These are phyloP conservation scores for Candida sp. DNA, from an alignment of 1,139 yeast genomes.

Conservation along the genomic window DNA sequence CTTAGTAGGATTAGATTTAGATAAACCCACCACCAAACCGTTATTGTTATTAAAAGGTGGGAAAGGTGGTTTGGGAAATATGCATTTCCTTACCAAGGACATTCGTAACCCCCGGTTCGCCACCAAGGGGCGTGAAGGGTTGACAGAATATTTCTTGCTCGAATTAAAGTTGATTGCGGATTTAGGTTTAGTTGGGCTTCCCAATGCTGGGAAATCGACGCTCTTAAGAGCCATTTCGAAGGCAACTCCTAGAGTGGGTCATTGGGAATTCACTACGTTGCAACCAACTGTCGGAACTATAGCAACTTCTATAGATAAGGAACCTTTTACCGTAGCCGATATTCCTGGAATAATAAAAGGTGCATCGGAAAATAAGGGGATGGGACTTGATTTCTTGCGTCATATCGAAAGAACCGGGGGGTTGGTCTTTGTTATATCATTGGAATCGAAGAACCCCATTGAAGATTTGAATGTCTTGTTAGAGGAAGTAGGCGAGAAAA, in stretches of 20 bases:
- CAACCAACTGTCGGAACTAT: constrained; percentile 93
- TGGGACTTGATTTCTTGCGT: constrained; percentile 89
- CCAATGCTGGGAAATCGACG: constrained; percentile 96
- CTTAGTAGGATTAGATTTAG: constrained; percentile 71
- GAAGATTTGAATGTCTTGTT: constrained; percentile 59
- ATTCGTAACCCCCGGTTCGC: constrained; percentile 89
- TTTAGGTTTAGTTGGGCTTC: constrained; percentile 89
- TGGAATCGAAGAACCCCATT: constrained; percentile 64
- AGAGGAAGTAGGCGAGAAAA: constrained; percentile 63
- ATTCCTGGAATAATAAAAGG: constrained; percentile 95
- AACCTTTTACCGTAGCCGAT: constrained; percentile 91
- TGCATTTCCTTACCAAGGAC: constrained; percentile 84
- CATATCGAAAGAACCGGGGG: constrained; percentile 94
- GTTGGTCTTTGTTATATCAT: constrained; percentile 77
- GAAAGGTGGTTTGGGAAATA: constrained; percentile 91
- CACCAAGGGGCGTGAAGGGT: constrained; percentile 70
- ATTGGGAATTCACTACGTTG: constrained; percentile 95
- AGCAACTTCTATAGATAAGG: constrained; percentile 58
- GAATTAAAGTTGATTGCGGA: constrained; percentile 90
- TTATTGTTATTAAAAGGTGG: constrained; percentile 80
- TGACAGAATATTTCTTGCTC: constrained; percentile 65
- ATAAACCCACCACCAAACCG: constrained; percentile 62
- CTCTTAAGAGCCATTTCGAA: constrained; percentile 79
- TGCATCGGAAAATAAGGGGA: constrained; percentile 80
- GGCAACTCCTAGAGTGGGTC: constrained; percentile 90